These are phyloP conservation scores for Yamadazyma philogaea DNA, from an alignment of 805 yeast species.

Conservation along the genomic window DNA sequence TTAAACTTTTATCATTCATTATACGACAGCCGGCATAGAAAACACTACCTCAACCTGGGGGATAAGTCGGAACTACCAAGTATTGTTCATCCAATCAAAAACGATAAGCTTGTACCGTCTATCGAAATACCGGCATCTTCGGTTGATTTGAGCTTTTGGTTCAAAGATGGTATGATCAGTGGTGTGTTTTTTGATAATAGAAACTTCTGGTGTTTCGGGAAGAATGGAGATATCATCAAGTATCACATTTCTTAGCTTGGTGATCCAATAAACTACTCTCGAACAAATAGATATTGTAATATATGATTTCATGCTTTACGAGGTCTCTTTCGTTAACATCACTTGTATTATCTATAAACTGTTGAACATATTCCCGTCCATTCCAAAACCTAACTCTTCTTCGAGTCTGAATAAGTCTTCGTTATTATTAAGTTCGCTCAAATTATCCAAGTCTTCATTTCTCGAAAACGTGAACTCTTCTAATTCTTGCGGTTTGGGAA, in stretches of 20 bases:
- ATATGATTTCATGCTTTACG: not conserved
- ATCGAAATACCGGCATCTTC: slow-evolving; percentile 34
- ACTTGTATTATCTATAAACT: slow-evolving; percentile 1
- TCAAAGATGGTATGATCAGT: slow-evolving; percentile 35
- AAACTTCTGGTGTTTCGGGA: slow-evolving; percentile 37
- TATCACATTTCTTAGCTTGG: not conserved
- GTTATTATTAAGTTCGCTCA: slow-evolving; percentile 14
- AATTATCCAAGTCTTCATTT: slow-evolving; percentile 7
- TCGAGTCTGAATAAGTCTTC: slow-evolving; percentile 37
- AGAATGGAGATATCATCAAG: slow-evolving; percentile 39
- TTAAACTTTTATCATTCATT: slow-evolving; percentile 32
- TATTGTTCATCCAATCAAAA: slow-evolving; percentile 35
- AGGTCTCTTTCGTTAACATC: not conserved
- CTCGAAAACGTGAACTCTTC: slow-evolving; percentile 32
- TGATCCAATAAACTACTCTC: not conserved
- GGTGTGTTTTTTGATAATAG: slow-evolving; percentile 27
- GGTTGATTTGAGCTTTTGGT: slow-evolving; percentile 31
- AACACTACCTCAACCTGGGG: slow-evolving; percentile 24
- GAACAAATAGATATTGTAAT: not conserved
- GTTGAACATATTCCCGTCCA: slow-evolving; percentile 33
- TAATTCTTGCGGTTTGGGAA: slow-evolving; percentile 45
- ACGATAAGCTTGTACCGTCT: slow-evolving; percentile 38
- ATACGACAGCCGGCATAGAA: slow-evolving; percentile 32
- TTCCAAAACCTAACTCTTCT: slow-evolving; percentile 44
- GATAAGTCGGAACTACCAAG: slow-evolving; percentile 14